Base-by-base conservation (phyloP, 192 early-diverging fungal species). In the Lobosporangium transversale region DNA sequence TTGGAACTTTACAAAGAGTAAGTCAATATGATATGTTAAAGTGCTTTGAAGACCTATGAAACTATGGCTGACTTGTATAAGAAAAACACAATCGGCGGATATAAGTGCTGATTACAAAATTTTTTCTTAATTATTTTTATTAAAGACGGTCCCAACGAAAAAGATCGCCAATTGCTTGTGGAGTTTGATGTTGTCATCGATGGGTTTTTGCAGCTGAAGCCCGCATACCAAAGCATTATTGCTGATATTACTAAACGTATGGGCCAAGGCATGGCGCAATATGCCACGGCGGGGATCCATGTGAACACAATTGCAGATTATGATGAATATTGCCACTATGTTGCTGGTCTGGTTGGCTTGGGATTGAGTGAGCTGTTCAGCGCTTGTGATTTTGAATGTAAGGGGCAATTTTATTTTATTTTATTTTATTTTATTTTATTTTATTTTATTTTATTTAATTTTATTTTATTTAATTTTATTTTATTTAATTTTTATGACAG, bases 291-390 rank as follows among this genome's bases (percentile, higher is more conserved):
- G 32, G 82, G 86, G 27, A 81, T 81, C 35, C 65, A 79, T 24
- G 85, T 94, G n/a, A 71, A 81, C 7, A 95, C 92, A 18, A 79
- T 89, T 36, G 90, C 87, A 30, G 94, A 98, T 80, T 99, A 94
- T 86, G 91, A 99, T 80, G 87, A 95, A 52, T 99, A 99, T 84
- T 97, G 94, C 58, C 92, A 98, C 78, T 98, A 97, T 78, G 97
- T 97, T 14, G 97, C 98, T 18, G 97, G 98, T 27, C 86, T 98
- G 14, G 95, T 98, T 43, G 97, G 98, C 4, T 83, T 94, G 63
- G 96, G 98, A 21, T 79, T 99, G 50, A 97, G 93, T 36, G 85
- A 91, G 48, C 88, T 99, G 47, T 99, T 99, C 87, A 84, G 86
- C 23, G 93, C 87, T 15, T 93, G 91, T 26, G 91, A 91, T 10